A percentile compares a stretch with the other conserved stretches of the same genome.
Conservation (phyloP, 495 filamentous ascomycete genomes). For the Trichocladium antarcticum region DNA sequence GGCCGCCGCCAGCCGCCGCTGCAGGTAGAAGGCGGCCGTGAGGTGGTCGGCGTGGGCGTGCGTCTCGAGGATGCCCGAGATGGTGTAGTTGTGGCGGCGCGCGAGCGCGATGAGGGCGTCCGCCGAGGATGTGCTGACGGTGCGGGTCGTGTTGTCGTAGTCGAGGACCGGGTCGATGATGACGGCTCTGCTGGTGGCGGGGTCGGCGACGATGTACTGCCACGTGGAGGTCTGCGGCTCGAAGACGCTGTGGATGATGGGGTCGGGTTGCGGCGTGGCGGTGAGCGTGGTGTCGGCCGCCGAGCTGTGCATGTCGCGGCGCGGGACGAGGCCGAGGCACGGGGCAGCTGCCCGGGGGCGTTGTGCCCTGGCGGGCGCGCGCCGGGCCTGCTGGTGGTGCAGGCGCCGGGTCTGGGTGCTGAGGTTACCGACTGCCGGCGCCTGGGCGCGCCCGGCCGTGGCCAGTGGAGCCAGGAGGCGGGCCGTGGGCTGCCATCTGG, state of each 20-base stretch:
- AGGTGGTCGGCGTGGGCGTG: slow-evolving; percentile 54
- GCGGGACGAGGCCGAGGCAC: neutral
- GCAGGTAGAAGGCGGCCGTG: slow-evolving; percentile 45
- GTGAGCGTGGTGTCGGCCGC: neutral
- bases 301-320: neutral
- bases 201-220: slow-evolving; percentile 49
- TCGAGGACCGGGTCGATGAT: slow-evolving; percentile 54
- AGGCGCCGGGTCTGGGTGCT: neutral
- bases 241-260: slow-evolving; percentile 21
- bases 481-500: neutral
- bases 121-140: slow-evolving; percentile 39
- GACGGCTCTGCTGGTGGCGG: slow-evolving; percentile 33
- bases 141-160: slow-evolving; percentile 36
- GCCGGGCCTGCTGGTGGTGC: neutral
- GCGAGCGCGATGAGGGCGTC: slow-evolving; percentile 37
- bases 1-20: slow-evolving; percentile 24
- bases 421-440: neutral
- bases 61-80: slow-evolving; percentile 46
- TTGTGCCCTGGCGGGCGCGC: neutral
- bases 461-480: neutral
- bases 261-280: slow-evolving; percentile 1
- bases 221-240: slow-evolving; percentile 38
- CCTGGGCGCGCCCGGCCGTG: neutral
- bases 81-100: slow-evolving; percentile 32
- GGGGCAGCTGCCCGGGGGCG: neutral